A percentile compares a stretch with the other conserved stretches of the same genome.
These are phyloP conservation scores for Tulasnella calospora DNA, from an alignment of 768 basidiomycete species.

Conservation along the genomic window DNA sequence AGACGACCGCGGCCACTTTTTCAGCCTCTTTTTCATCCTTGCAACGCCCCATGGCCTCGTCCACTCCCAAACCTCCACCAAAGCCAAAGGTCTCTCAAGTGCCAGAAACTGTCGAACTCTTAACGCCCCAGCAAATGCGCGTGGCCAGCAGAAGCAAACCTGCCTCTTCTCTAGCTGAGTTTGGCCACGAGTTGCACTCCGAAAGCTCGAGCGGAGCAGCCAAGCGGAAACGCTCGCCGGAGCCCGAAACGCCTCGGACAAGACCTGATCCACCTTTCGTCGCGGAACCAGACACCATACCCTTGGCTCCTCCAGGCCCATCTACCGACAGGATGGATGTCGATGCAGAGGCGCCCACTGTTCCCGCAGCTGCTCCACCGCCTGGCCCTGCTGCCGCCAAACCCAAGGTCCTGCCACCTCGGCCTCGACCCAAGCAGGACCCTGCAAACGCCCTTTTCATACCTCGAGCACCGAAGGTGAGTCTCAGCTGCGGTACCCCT, in stretches of 20 bases:
- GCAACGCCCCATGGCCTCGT: background rate
- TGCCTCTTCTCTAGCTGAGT: background rate
- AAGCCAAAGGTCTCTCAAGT: background rate
- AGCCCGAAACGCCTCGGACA: background rate
- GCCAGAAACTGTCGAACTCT: background rate
- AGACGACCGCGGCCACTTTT: slow-evolving; percentile 14
- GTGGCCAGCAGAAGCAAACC: background rate
- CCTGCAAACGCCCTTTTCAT: slow-evolving; percentile 51
- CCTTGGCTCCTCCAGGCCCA: background rate
- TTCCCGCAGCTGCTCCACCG: background rate
- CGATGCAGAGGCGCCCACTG: background rate
- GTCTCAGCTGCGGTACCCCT: background rate
- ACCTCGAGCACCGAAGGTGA: slow-evolving; percentile 41
- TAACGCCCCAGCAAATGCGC: slow-evolving; percentile 5
- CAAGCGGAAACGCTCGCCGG: background rate
- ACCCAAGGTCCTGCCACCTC: background rate
- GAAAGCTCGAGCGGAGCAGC: background rate
- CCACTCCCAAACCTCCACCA: background rate
- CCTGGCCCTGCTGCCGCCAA: background rate
- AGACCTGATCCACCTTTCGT: background rate
- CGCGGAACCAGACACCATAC: background rate
- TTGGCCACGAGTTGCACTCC: background rate
- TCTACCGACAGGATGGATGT: background rate
- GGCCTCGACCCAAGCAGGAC: slow-evolving; percentile 30
- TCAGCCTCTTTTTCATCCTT: background rate